These are phyloP conservation scores for Solanum chacoense DNA, from an alignment of 305 asterid genomes.

Conservation along the genomic window DNA sequence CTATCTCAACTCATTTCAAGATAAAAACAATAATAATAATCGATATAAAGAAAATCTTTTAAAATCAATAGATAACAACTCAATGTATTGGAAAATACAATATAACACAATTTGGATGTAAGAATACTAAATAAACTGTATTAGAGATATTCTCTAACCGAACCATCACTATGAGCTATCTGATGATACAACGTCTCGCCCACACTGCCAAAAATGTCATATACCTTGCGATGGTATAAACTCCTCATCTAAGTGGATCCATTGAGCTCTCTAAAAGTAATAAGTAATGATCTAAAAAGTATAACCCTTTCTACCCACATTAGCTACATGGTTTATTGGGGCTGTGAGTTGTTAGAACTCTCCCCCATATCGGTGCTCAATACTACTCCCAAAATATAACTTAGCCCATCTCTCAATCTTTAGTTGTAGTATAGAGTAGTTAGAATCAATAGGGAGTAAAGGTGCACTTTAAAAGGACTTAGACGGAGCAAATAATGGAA, in stretches of 20 bases:
- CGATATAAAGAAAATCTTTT: too few relatives aligned
- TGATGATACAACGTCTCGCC: not conserved
- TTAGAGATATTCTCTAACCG: not conserved
- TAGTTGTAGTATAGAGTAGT: not conserved
- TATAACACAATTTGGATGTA: not conserved
- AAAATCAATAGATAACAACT: not conserved
- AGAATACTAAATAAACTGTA: not conserved
- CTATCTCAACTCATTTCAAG: not conserved
- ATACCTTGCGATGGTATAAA: not conserved
- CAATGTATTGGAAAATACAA: not conserved
- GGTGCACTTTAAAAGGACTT: not conserved
- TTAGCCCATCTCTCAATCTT: not conserved
- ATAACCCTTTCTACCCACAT: not conserved
- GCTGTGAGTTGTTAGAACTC: not conserved
- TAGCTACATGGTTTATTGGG: not conserved
- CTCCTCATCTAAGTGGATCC: not conserved
- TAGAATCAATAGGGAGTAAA: not conserved
- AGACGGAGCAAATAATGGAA: not conserved
- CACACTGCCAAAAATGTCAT: not conserved
- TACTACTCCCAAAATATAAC: not conserved
- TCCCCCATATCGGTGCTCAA: not conserved
- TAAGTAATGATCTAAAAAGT: not conserved
- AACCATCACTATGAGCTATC: not conserved
- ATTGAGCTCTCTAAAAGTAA: not conserved
- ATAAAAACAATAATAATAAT: too few relatives aligned